phyloP scores from a whole-genome alignment of 164 flowering plant genomes.

The Saururus chinensis region DNA sequence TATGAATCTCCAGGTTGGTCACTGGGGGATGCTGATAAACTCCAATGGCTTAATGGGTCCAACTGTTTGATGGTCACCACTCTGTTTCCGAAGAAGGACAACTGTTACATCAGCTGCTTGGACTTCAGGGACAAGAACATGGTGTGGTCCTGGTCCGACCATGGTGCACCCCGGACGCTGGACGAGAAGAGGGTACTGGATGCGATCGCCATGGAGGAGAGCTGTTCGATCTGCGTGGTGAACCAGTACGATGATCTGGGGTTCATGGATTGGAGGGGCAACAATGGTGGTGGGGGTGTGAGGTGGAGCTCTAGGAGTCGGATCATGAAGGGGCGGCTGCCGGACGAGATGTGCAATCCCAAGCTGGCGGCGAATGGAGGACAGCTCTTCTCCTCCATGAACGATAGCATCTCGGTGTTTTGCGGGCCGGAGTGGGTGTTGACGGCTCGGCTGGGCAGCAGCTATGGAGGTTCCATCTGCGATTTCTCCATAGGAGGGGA shows the following conservation, averaged over 20 bases:
- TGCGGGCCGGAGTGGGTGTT: conserved; percentile 81
- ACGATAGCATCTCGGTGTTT: conserved; percentile 67
- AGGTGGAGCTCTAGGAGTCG: conserved; percentile 81
- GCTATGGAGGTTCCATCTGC: conserved; percentile 78
- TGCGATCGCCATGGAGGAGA: conserved; percentile 77
- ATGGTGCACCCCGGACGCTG: conserved; percentile 23
- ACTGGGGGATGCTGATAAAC: conserved; percentile 72
- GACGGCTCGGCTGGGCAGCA: conserved; percentile 61
- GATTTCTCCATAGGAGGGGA: conserved; percentile 91
- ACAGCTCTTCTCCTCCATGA: conserved; percentile 77
- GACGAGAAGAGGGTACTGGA: conserved; percentile 75
- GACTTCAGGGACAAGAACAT: conserved; percentile 63
- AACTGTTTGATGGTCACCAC: conserved; percentile 76
- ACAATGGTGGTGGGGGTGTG: conserved; percentile 33
- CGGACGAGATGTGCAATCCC: conserved; percentile 77
- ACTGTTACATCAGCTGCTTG: conserved; percentile 74
- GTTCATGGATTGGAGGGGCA: conserved; percentile 61
- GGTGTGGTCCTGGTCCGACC: conserved; percentile 90
- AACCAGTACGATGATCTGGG: conserved; percentile 77
- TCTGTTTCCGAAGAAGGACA: conserved; percentile 71
- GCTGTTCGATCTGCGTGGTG: conserved; percentile 57
- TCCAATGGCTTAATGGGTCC: conserved; percentile 60
- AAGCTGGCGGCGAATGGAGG: conserved; percentile 67
- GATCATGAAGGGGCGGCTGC: conserved; percentile 51
- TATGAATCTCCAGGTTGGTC: conserved; percentile 77